Base-by-base conservation (phyloP, 2,329 filamentous ascomycete genomes). In the Blumeria hordei region DNA sequence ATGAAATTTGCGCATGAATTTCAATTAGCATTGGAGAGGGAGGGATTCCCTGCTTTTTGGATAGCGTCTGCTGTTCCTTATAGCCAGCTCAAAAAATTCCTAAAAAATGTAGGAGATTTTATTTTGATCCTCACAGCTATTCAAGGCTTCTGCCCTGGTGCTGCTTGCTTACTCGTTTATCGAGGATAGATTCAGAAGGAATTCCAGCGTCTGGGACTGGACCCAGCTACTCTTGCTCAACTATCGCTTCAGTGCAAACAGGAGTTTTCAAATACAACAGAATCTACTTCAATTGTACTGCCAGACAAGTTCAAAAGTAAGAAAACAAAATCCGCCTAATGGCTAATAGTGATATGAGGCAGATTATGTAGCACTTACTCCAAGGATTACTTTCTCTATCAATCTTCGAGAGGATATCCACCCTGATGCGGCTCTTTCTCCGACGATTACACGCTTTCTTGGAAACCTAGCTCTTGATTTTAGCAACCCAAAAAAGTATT, bases 1-100 rank as follows among this genome's bases (percentile, higher is more conserved):
- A 94, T 94, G 87, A 94, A 94, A 73, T 94, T 93, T 68, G 85
- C 81, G 33, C 84, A 83, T 65, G 76, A 81, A 63, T 92, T 87
- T 66, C 78, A 81, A 64, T 76, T 81, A 62, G 74, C 76, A 53
- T 73, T 94, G 58, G 72, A 76, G 59, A 75, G 72, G 59, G 82
- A 85, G 72, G 82, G 77, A 59, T 94, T 87, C 65, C 87, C 87
- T 7, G 69, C 76, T 53, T 78, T 81, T 64, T 81, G 77, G 77
- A 69, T 88, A 52, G 74, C 82, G 47, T 80, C 79, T 33, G 86
- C 87, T 52, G 85, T 94, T 58, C 85, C 84, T 2, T 94, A 94
- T 66, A 76, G 81, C 47, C 78, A 87, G 67, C 75, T 94, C 56
- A 94, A 94, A 69, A 94, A 93, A 70, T 85, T 84, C 68, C 81